Percentiles rank a stretch among this genome's conserved stretches.
Evolutionary conservation across 495 filamentous ascomycete genomes (phyloP).

Genomic region (Astrothelium macrocarpum): DNA sequence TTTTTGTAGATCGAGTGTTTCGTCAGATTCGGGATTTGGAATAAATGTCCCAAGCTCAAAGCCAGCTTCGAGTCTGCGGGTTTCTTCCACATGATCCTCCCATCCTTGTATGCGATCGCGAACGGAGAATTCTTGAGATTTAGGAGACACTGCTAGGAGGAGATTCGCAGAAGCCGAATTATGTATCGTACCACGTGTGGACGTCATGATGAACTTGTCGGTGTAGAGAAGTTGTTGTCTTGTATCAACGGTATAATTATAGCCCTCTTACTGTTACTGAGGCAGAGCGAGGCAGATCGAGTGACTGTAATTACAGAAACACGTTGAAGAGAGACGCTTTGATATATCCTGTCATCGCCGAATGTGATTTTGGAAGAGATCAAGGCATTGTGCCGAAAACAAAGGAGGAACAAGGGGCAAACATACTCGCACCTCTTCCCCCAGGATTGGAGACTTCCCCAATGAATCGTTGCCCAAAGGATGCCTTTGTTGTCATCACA

Average conservation of each 20-base stretch:
- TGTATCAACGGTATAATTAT: background rate
- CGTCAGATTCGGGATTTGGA: background rate
- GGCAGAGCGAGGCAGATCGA: background rate
- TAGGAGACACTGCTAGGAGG: background rate
- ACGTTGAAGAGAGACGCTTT: background rate
- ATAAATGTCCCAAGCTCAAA: background rate
- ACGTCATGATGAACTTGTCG: background rate
- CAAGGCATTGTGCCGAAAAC: background rate
- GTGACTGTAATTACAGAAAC: background rate
- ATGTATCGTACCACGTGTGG: background rate
- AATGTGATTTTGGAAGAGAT: background rate
- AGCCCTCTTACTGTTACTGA: background rate
- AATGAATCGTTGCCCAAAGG: too few species aligned
- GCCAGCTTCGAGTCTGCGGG: conserved; percentile 1
- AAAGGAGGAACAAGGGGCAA: background rate
- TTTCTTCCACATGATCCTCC: background rate
- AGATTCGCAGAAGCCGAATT: background rate
- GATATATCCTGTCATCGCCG: background rate
- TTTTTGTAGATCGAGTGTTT: background rate
- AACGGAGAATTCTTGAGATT: background rate
- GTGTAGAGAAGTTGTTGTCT: background rate
- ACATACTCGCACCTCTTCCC: background rate
- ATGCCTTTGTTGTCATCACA: too few species aligned
- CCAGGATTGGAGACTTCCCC: background rate
- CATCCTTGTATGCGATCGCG: background rate